Evolutionary conservation across 1,284 basidiomycete genomes (phyloP).

Genomic region (Kwoniella shivajii): DNA sequence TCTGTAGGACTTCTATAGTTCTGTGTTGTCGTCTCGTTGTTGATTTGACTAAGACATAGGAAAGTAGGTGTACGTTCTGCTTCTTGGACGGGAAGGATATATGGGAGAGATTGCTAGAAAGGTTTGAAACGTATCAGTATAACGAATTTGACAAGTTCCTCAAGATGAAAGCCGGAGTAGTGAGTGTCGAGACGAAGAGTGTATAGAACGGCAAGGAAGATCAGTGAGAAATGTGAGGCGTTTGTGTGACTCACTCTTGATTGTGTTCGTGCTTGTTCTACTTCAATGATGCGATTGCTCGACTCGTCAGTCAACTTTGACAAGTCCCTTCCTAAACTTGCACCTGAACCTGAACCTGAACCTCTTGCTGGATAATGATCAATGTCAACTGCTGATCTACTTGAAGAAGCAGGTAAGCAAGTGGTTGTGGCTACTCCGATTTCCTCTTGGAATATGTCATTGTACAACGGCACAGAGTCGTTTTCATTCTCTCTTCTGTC

Average conservation of each 20-base stretch:
- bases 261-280: too few species aligned
- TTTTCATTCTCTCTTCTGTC: background rate
- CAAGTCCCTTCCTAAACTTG: background rate
- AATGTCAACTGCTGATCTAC: slow-evolving; percentile 8
- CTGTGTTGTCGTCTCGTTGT: slow-evolving; percentile 2
- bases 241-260: slow-evolving; percentile 2
- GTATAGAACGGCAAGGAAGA: too few species aligned
- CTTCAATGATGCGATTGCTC: too few species aligned
- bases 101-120: slow-evolving; percentile 2
- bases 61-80: slow-evolving; percentile 15
- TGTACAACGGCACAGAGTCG: background rate
- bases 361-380: slow-evolving; percentile 6
- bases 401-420: slow-evolving; percentile 5
- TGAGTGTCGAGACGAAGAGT: too few species aligned
- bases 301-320: background rate
- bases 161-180: too few species aligned
- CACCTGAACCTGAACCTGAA: too few species aligned
- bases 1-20: slow-evolving; percentile 22
- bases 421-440: slow-evolving; percentile 16
- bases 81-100: slow-evolving; percentile 4
- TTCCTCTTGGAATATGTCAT: background rate
- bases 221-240: too few species aligned
- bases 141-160: too few species aligned
- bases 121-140: background rate
- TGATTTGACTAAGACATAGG: slow-evolving; percentile 7